phyloP scores from a whole-genome alignment of 345 rosid genomes.

The Populus deltoides region DNA sequence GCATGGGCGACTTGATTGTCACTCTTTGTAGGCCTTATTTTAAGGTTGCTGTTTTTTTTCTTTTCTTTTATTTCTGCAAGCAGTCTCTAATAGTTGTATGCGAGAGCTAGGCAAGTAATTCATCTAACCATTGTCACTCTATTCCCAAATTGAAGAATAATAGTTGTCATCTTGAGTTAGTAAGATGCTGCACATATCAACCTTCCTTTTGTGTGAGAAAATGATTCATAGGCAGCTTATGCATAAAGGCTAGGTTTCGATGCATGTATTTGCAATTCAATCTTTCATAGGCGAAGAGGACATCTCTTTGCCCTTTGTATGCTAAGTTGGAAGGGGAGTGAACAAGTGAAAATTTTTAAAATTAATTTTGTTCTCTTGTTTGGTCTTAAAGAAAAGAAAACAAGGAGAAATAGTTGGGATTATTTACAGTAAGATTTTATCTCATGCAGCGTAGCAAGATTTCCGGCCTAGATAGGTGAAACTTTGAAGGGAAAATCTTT shows the following conservation, averaged over 20 bases:
- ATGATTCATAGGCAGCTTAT: neutral
- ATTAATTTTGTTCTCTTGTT: neutral
- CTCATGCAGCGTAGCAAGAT: neutral
- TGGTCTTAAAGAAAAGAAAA: neutral
- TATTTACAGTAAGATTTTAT: neutral
- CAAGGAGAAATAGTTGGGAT: neutral
- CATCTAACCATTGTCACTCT: neutral
- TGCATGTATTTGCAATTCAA: neutral
- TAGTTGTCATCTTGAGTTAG: neutral
- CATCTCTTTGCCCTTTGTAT: neutral
- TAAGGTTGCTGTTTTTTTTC: neutral
- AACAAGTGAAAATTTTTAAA: neutral
- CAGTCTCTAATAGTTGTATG: neutral
- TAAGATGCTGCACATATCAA: neutral
- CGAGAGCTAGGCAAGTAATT: neutral
- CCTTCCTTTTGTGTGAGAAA: neutral
- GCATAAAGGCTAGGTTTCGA: neutral
- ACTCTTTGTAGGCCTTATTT: neutral
- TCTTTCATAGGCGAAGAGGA: neutral
- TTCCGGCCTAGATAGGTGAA: neutral
- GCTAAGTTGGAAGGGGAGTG: neutral
- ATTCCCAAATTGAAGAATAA: neutral
- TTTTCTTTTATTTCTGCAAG: neutral
- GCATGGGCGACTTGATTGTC: neutral
- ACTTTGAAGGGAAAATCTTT: neutral